Percentiles rank a stretch among this genome's conserved stretches.
These are phyloP conservation scores for Eutrema heterophyllum DNA, from an alignment of 345 rosid species.

Conservation along the genomic window DNA sequence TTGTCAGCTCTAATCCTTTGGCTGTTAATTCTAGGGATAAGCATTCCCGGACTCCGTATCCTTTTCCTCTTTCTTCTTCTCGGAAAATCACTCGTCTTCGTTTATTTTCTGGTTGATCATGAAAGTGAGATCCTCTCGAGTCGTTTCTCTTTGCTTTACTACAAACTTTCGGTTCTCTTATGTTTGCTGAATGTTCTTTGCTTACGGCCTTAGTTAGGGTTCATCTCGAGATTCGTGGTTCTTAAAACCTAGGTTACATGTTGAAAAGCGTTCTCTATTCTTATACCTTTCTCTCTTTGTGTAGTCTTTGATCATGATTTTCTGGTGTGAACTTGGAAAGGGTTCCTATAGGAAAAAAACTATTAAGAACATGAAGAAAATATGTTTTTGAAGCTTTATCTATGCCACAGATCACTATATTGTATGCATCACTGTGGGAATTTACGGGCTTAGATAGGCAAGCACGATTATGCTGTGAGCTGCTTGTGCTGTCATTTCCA, in stretches of 20 bases:
- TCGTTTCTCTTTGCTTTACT: background rate
- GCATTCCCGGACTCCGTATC: constrained; percentile 97
- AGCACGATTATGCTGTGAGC: too few species aligned
- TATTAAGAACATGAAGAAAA: background rate
- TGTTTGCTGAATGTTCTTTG: background rate
- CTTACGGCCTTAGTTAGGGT: background rate
- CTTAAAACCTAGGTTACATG: background rate
- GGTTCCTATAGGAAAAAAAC: background rate
- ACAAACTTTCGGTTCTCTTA: background rate
- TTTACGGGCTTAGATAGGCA: too few species aligned
- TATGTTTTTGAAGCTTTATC: background rate
- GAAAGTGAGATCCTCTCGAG: background rate
- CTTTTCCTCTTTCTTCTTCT: constrained; percentile 8
- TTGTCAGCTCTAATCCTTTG: constrained; percentile 60
- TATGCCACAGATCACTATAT: background rate
- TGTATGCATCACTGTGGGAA: background rate
- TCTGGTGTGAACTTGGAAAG: background rate
- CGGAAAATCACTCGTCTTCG: background rate
- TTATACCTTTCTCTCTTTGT: background rate
- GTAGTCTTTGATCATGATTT: background rate
- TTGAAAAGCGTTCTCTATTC: background rate
- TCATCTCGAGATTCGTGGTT: background rate
- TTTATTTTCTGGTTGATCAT: background rate
- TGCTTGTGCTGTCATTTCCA: too few species aligned
- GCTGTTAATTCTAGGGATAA: constrained; percentile 84